Evolutionary conservation across 441 rosid genomes (phyloP).

Genomic region (Capsella rubella): DNA sequence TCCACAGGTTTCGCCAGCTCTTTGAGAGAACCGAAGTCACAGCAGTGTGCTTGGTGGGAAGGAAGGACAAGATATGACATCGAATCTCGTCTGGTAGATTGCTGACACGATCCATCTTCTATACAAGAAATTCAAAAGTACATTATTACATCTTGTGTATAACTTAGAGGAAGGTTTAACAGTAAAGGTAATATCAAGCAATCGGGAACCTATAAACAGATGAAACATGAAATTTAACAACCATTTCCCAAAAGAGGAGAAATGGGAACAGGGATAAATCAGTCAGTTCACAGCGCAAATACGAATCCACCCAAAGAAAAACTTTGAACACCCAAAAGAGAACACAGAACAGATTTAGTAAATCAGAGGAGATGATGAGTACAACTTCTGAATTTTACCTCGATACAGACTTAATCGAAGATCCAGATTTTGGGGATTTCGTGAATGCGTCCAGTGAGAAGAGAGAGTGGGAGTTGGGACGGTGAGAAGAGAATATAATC

Average conservation of each 20-base stretch:
- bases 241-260: neutral
- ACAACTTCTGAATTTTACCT: neutral
- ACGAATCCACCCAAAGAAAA: neutral
- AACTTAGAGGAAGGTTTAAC: neutral
- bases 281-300: neutral
- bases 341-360: neutral
- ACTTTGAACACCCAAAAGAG: neutral
- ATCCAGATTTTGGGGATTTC: neutral
- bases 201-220: too few species aligned
- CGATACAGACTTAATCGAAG: neutral
- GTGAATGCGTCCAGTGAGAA: neutral
- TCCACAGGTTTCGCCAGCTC: neutral
- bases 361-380: neutral
- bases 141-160: neutral
- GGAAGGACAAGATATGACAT: neutral
- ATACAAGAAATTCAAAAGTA: neutral
- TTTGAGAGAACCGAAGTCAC: neutral
- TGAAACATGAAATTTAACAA: neutral
- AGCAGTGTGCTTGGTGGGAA: neutral
- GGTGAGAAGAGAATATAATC: neutral
- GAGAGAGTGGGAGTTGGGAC: neutral
- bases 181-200: neutral
- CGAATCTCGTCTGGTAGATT: neutral
- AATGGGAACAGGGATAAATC: neutral
- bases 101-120: neutral